Conservation (phyloP, 768 basidiomycete species). For the Kwoniella shandongensis region DNA sequence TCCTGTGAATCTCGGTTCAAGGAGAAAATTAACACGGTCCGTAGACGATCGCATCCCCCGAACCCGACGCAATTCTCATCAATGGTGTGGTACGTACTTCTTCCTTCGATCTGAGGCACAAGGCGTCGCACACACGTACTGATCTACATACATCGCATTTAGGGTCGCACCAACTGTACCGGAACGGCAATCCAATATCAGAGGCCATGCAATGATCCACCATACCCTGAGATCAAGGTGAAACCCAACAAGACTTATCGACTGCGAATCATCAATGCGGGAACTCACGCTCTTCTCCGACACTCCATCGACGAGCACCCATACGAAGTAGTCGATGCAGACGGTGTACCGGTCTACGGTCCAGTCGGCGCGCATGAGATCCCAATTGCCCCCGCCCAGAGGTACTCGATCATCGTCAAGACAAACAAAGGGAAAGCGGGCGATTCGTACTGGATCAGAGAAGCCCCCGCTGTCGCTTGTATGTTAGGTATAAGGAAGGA, state of each 20-base stretch:
- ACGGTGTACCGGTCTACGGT: slow-evolving; percentile 25
- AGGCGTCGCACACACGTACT: neutral
- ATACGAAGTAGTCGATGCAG: slow-evolving; percentile 26
- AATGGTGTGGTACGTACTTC: slow-evolving; percentile 24
- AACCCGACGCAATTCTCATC: slow-evolving; percentile 24
- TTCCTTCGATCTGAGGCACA: neutral
- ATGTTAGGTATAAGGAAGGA: too few relatives aligned
- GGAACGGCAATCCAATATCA: neutral
- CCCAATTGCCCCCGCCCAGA: slow-evolving; percentile 23
- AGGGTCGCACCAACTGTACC: slow-evolving; percentile 25
- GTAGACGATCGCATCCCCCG: slow-evolving; percentile 16
- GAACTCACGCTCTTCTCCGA: slow-evolving; percentile 7
- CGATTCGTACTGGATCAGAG: slow-evolving; percentile 24
- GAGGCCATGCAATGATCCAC: slow-evolving; percentile 10
- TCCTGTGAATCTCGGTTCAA: neutral
- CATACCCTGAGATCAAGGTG: slow-evolving; percentile 16
- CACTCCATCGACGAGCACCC: slow-evolving; percentile 21
- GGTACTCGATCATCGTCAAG: slow-evolving; percentile 33
- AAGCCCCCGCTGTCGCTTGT: neutral
- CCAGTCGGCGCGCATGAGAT: slow-evolving; percentile 23
- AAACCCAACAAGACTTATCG: slow-evolving; percentile 16
- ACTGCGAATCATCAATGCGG: slow-evolving; percentile 24
- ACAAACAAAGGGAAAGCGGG: slow-evolving; percentile 24
- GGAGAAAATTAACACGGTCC: neutral
- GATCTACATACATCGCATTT: too few relatives aligned